Conservation (phyloP, 805 yeast species). For the Starmerella lactis-condensi region DNA sequence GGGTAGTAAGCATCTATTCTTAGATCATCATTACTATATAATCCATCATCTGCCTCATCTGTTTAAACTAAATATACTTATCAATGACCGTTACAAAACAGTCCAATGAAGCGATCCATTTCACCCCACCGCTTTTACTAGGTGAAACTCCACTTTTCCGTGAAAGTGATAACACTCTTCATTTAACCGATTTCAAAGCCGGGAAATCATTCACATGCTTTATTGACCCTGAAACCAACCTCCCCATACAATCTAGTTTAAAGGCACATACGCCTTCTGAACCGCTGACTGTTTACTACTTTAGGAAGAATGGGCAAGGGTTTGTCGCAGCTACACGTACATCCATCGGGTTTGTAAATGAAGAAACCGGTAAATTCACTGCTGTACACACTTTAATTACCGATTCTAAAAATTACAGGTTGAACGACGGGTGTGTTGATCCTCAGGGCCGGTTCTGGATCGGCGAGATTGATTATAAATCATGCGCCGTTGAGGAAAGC, state of each 20-base stretch:
- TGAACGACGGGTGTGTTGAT: slow-evolving; percentile 71
- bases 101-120: no score
- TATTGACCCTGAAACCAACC: slow-evolving; percentile 15
- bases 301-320: slow-evolving; percentile 20
- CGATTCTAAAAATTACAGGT: slow-evolving; percentile 25
- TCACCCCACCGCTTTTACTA: slow-evolving; percentile 19
- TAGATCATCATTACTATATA: no score
- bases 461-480: slow-evolving; percentile 21
- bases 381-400: slow-evolving; percentile 21
- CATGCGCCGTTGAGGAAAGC: slow-evolving; percentile 17
- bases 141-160: slow-evolving; percentile 25
- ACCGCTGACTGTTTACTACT: slow-evolving; percentile 22
- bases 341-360: slow-evolving; percentile 23
- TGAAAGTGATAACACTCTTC: slow-evolving; percentile 21
- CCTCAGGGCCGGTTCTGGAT: slow-evolving; percentile 59
- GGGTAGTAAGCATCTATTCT: no score
- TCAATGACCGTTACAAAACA: no score
- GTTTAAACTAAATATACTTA: no score
- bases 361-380: slow-evolving; percentile 21
- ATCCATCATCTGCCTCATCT: no score
- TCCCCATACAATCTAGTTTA: slow-evolving; percentile 17
- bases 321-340: slow-evolving; percentile 22
- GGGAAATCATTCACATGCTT: slow-evolving; percentile 20
- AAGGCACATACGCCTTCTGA: no score
- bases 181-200: slow-evolving; percentile 22